phyloP scores from a whole-genome alignment of 352 stramenopile species.

The Phytophthora cajani region DNA sequence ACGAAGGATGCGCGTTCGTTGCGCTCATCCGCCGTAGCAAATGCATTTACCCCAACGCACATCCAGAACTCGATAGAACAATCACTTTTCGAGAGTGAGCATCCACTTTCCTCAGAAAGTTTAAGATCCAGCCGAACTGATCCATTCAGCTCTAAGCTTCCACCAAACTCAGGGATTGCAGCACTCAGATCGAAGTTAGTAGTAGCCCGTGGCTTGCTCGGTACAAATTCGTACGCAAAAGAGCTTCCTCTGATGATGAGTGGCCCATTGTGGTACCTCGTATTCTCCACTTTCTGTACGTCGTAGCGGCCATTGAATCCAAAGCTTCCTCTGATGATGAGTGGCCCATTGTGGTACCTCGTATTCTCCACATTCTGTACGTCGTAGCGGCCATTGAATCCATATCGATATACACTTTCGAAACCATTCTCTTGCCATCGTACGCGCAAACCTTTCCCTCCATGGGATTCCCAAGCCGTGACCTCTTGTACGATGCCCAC shows the following conservation, averaged over 20 bases:
- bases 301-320: constrained; percentile 67
- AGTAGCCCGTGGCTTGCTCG: constrained; percentile 6
- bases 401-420: constrained; percentile 68
- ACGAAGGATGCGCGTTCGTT: constrained; percentile 2
- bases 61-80: constrained; percentile 69
- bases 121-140: constrained; percentile 38
- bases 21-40: constrained; percentile 5
- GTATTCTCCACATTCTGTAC: constrained; percentile 45
- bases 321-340: constrained; percentile 56
- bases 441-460: constrained; percentile 64
- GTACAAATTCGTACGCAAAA: constrained; percentile 52
- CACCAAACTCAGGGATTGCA: constrained; percentile 19
- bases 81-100: constrained; percentile 37
- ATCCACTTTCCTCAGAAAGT: constrained; percentile 26
- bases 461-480: constrained; percentile 55
- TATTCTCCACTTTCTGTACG: constrained; percentile 45
- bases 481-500: constrained; percentile 64
- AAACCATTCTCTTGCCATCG: constrained; percentile 50
- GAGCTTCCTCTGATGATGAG: constrained; percentile 55
- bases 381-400: constrained; percentile 64
- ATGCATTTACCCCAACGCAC: constrained; percentile 23
- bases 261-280: constrained; percentile 31
- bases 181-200: constrained; percentile 20
- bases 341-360: constrained; percentile 32
- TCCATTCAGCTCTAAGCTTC: constrained; percentile 42